Evolutionary conservation across 148 eudicot species (phyloP).

Genomic region (Spergularia marina): DNA sequence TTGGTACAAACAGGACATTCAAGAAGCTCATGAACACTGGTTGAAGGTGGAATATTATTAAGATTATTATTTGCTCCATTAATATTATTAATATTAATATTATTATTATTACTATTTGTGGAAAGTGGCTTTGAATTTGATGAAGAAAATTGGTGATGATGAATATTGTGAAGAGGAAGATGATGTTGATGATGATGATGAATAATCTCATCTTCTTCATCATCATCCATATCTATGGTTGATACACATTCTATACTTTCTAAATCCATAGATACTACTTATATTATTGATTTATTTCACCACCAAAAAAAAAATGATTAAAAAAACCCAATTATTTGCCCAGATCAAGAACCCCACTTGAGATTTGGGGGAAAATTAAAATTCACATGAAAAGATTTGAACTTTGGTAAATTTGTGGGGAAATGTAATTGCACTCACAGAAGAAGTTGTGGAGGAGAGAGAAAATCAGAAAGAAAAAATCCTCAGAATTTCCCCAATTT

Average conservation of each 20-base stretch:
- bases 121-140: constrained; percentile 27
- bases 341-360: constrained; percentile 16
- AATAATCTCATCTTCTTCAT: constrained; percentile 53
- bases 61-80: constrained; percentile 1
- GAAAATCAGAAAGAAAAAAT: background rate
- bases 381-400: background rate
- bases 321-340: background rate
- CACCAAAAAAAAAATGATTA: constrained; percentile 2
- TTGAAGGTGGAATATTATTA: constrained; percentile 41
- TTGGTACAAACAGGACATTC: constrained; percentile 96
- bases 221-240: constrained; percentile 59
- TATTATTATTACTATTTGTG: background rate
- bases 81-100: background rate
- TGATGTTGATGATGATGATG: constrained; percentile 29
- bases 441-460: background rate
- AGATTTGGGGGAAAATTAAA: background rate
- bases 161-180: constrained; percentile 25
- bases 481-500: background rate
- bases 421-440: background rate
- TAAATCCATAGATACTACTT: constrained; percentile 45
- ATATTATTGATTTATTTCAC: background rate
- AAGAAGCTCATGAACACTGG: constrained; percentile 92
- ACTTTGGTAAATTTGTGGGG: background rate
- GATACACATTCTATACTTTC: constrained; percentile 75
- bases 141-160: constrained; percentile 47